A percentile compares a stretch with the other conserved stretches of the same genome.
Conservation (phyloP, 2,329 filamentous ascomycete genomes). For the Pyrenochaeta sp. region DNA sequence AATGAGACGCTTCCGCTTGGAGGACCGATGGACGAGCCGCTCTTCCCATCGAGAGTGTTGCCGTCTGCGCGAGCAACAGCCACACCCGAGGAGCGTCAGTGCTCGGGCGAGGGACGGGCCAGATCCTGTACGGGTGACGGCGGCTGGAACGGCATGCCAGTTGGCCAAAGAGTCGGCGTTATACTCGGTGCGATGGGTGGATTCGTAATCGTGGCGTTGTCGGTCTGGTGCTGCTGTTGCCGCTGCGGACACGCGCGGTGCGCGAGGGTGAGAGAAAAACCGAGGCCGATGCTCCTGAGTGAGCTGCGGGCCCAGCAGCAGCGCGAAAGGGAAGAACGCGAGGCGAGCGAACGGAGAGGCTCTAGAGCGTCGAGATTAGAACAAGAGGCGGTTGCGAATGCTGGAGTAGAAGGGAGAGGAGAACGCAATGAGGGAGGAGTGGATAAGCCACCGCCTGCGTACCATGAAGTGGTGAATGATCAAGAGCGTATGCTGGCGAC, state of each 20-base stretch:
- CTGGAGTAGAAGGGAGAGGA: not conserved
- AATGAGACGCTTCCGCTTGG: no score
- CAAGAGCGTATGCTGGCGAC: not conserved
- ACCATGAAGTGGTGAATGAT: slow-evolving; percentile 1
- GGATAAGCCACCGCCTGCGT: slow-evolving; percentile 1
- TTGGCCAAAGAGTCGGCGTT: not conserved
- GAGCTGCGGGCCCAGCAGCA: not conserved
- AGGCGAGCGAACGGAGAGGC: not conserved
- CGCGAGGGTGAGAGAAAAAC: not conserved
- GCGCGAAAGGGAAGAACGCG: not conserved
- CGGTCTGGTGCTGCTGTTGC: no score
- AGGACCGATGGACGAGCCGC: no score
- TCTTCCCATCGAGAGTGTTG: no score
- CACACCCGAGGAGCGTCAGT: no score
- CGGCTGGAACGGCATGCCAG: no score
- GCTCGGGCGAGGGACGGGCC: no score
- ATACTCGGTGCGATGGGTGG: not conserved
- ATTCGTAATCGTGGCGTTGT: no score
- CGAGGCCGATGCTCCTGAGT: not conserved
- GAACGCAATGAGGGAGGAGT: not conserved
- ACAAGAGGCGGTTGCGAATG: not conserved
- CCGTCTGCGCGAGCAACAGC: no score
- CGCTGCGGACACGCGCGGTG: no score
- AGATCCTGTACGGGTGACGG: no score
- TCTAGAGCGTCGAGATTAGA: not conserved